Percentiles rank a stretch among this genome's conserved stretches.
Evolutionary conservation across 2,329 filamentous ascomycete species (phyloP).

Genomic region (Epichloe elymi): DNA sequence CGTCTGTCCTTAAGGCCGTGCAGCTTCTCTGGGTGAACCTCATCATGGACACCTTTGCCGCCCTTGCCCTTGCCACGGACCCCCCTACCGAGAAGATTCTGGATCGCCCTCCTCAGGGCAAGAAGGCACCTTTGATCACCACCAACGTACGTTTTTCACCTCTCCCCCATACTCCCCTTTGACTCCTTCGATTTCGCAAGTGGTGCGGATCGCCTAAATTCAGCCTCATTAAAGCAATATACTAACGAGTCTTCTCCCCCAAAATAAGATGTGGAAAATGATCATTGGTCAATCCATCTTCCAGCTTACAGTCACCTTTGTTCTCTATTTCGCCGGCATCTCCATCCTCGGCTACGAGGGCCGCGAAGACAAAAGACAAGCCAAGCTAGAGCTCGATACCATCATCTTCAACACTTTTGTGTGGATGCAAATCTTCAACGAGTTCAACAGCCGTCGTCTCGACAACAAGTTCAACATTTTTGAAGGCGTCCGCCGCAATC

Average conservation of each 20-base stretch:
- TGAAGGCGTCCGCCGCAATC: constrained; percentile 72
- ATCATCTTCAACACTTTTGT: constrained; percentile 95
- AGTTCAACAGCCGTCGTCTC: constrained; percentile 79
- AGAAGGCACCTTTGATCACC: constrained; percentile 61
- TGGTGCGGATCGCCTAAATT: no score
- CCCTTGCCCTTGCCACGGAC: constrained; percentile 77
- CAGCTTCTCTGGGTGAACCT: constrained; percentile 93
- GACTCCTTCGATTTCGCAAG: no score
- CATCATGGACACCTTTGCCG: constrained; percentile 94
- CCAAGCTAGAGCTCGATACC: constrained; percentile 25
- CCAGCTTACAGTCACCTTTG: constrained; percentile 67
- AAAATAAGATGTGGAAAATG: constrained; percentile 97
- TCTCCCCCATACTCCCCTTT: no score
- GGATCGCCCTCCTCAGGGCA: constrained; percentile 39
- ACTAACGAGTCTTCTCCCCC: constrained; percentile 29
- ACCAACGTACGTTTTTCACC: constrained; percentile 22
- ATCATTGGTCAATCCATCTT: constrained; percentile 87
- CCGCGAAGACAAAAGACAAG: constrained; percentile 28
- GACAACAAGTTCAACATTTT: constrained; percentile 96
- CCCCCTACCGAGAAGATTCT: constrained; percentile 49
- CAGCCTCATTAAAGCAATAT: no score
- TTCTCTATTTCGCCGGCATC: constrained; percentile 57
- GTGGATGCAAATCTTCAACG: constrained; percentile 99
- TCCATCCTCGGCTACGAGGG: constrained; percentile 53
- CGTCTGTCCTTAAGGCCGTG: constrained; percentile 72